Conservation (phyloP, 2,329 filamentous ascomycete genomes). For the Gliomastix tumulicola region DNA sequence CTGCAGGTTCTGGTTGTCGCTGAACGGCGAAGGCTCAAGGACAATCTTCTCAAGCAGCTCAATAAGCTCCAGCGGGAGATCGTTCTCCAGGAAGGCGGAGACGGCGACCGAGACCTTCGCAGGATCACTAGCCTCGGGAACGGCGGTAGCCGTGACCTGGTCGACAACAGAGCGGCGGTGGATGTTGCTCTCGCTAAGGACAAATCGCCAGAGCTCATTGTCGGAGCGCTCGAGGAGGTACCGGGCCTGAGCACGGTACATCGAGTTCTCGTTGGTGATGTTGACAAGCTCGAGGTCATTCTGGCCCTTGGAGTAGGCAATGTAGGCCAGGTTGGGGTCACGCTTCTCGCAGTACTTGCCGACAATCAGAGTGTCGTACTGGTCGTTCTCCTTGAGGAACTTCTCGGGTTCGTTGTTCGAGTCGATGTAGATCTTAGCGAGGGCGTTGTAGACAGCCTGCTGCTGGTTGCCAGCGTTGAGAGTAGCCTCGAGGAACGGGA, state of each 20-base stretch:
- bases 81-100: conserved; percentile 82
- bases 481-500: conserved; percentile 93
- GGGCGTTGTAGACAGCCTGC: conserved; percentile 91
- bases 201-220: conserved; percentile 86
- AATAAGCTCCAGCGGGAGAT: conserved; percentile 89
- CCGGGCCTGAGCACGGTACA: conserved; percentile 96
- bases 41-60: conserved; percentile 99
- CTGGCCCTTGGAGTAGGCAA: conserved; percentile 92
- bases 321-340: conserved; percentile 90
- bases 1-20: conserved; percentile 92
- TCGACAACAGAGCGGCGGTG: conserved; percentile 91
- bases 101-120: conserved; percentile 94
- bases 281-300: conserved; percentile 96
- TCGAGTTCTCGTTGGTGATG: conserved; percentile 98
- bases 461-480: conserved; percentile 88
- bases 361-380: conserved; percentile 86
- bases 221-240: conserved; percentile 91
- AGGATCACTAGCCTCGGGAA: conserved; percentile 86
- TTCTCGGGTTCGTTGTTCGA: conserved; percentile 97
- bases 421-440: conserved; percentile 99
- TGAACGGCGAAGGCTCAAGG: conserved; percentile 97
- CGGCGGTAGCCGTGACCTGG: conserved; percentile 91
- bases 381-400: conserved; percentile 94
- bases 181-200: conserved; percentile 91
- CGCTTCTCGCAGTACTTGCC: conserved; percentile 99